Conservation (phyloP, 2,329 filamentous ascomycete species). For the Thermothelomyces thermophilus region DNA sequence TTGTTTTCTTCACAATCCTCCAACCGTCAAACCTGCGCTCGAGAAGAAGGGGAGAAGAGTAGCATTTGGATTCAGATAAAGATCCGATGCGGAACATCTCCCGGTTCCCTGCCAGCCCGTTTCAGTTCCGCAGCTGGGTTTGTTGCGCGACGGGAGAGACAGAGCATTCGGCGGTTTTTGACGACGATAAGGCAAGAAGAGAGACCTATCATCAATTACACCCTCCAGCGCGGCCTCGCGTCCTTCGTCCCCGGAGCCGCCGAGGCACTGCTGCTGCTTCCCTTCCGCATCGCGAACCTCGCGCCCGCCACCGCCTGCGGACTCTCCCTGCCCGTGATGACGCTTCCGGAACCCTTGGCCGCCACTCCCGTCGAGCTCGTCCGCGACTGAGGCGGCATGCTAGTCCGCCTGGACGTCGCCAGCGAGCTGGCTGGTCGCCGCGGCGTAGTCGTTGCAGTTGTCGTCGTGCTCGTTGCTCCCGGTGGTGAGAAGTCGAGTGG, state of each 20-base stretch:
- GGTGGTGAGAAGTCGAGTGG: conserved; percentile 26
- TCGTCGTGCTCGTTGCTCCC: conserved; percentile 19
- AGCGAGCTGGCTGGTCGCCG: conserved; percentile 54
- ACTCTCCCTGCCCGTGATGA: conserved; percentile 41
- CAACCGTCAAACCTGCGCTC: too few relatives aligned
- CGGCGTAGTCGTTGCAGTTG: conserved; percentile 13
- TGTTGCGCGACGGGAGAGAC: too few relatives aligned
- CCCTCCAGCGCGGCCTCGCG: conserved; percentile 41
- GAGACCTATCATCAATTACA: too few relatives aligned
- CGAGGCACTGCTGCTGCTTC: conserved; percentile 28
- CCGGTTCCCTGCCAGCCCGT: too few relatives aligned
- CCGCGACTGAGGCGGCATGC: conserved; percentile 47
- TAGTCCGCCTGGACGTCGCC: conserved; percentile 44
- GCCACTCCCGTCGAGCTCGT: conserved; percentile 1
- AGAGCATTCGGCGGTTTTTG: too few relatives aligned
- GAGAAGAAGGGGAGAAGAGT: too few relatives aligned
- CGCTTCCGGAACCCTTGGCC: conserved; percentile 26
- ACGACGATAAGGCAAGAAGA: too few relatives aligned
- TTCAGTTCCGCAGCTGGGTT: too few relatives aligned
- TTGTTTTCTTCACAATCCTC: too few relatives aligned
- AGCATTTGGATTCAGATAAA: too few relatives aligned
- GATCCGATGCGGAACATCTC: too few relatives aligned
- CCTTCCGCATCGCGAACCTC: conserved; percentile 38
- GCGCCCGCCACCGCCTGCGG: conserved; percentile 43
- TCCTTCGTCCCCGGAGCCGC: conserved; percentile 35